Base-by-base conservation (phyloP, 495 filamentous ascomycete species). In the Penicillium arizonense region DNA sequence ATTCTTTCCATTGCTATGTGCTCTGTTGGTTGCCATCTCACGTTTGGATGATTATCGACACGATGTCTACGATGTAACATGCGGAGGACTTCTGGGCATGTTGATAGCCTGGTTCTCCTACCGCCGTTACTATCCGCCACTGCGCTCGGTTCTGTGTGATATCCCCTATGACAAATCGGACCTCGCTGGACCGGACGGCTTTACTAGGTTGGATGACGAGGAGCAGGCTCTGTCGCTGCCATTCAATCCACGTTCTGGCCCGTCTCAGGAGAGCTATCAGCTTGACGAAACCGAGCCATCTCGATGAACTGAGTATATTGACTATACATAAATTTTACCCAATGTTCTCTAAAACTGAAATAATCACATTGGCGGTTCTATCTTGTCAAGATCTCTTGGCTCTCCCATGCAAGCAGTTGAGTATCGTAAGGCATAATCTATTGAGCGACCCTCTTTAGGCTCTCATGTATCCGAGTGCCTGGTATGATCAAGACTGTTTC, bases 31-130 rank as follows among this genome's bases (percentile, higher is more conserved):
- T 56, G 91, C 91, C 2, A 89, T 96, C 40, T 93, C 87, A n/a
- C 81, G 94, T 6, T 84, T 89, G 44, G 87, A 96, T 63, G 94
- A 99, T 66, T 99, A 99, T 64, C 73, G 94, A 23, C 94, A 99
- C 58, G 95, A 97, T 65, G 88, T 95, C 4, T 96, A 86, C 44
- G 94, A 99, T 73, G 95, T 99, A 16, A 87, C 82, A 21, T 74
- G 75, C 13, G 94, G 94, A 0, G 84, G 81, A 1, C 52, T 88
- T 26, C 74, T 99, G 11, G 94, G 94, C 2, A 78, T 86, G 55
- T 64, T 74, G 6, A 73, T 97, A 9, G 85, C 89, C 14, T 88
- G 87, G 61, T 95, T 91, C 70, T 90, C 86, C 21, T 98, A 96
- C 61, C 73, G 89, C 54, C 78, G 85, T 45, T 87, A 87, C 59